Base-by-base conservation (phyloP, 2,329 filamentous ascomycete species). In the Epichloe uncinata region DNA sequence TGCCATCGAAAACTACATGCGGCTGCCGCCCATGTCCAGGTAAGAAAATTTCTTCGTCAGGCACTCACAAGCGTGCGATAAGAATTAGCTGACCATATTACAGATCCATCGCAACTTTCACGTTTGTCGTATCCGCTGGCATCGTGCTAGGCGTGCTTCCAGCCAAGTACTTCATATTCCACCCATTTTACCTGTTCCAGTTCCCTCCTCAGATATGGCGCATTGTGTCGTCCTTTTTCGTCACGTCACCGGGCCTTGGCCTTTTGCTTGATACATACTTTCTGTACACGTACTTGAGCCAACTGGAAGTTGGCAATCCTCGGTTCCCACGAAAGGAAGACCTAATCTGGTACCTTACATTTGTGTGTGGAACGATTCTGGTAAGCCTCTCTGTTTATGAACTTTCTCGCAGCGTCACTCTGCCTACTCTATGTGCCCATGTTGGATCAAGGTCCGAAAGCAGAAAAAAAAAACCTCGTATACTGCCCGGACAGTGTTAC, bases 241-340 rank as follows among this genome's bases (percentile, higher is more conserved):
- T 73, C 53, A 68, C 70, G 7, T 60, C 62, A 8, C 58, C 63
- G 2, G 54, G 63, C 7, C 55, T 74, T 43, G 60, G 69, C 42
- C 73, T 88, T 56, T 63, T 91, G 37, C 74, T 89, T 66, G 85
- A 91, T 64, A 79, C 85, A 46, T 90, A 87, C 67, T 82, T 73
- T 48, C 58, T 93, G 56, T 95, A 84, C 70, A 82, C 78, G 55
- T 94, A 93, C 69, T 71, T 84, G 58, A 84, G 78, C 62, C 77
- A 81, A 56, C 71, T 95, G 46, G 90, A 95, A 71, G 75, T 69
- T 41, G 75, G 77, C 55, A 85, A 84, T 54, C 69, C 82, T 48
- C 81, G 86, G 52, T 91, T 95, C 64, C 69, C 74, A 41, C 75
- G 78, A 57, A 85, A 85, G 51, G 89, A 87, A 62, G 85, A 93